These are phyloP conservation scores for Chaetomium sp. DNA, from an alignment of 2,329 filamentous ascomycete genomes.

Conservation along the genomic window DNA sequence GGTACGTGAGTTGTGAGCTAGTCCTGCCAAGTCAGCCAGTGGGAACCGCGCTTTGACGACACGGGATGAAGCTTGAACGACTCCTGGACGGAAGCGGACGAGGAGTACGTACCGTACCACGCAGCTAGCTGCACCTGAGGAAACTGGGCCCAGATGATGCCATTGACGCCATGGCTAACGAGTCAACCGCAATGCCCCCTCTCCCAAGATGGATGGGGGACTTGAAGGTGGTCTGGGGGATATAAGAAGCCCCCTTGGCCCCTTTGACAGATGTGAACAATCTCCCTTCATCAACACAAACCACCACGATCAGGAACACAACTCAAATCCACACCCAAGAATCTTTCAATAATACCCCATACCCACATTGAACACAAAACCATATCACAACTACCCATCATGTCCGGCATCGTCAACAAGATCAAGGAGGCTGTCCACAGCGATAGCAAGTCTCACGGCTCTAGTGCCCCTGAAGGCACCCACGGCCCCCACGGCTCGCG, in stretches of 20 bases:
- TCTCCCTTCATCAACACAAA: conserved; percentile 9
- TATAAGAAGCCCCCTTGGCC: conserved; percentile 15
- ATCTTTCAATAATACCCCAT: neutral
- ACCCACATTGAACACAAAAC: conserved; percentile 9
- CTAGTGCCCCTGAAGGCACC: conserved; percentile 25
- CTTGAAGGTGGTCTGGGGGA: neutral
- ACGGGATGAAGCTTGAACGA: no score
- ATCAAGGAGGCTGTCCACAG: conserved; percentile 49
- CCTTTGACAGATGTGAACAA: neutral
- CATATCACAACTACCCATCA: conserved; percentile 33
- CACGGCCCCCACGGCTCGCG: conserved; percentile 35
- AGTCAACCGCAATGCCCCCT: neutral
- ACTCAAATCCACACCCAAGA: neutral
- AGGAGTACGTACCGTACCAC: no score
- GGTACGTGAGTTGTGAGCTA: no score
- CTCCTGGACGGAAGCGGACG: no score
- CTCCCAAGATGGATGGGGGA: neutral
- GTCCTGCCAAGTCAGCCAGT: no score
- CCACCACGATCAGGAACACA: neutral
- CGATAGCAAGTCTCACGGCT: conserved; percentile 32
- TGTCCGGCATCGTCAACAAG: conserved; percentile 54
- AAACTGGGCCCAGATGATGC: conserved; percentile 16
- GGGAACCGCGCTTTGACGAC: no score
- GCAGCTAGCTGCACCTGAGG: neutral
- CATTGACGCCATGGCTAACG: conserved; percentile 7